phyloP scores from a whole-genome alignment of 2,329 filamentous ascomycete genomes.

The Alternaria brassicae region DNA sequence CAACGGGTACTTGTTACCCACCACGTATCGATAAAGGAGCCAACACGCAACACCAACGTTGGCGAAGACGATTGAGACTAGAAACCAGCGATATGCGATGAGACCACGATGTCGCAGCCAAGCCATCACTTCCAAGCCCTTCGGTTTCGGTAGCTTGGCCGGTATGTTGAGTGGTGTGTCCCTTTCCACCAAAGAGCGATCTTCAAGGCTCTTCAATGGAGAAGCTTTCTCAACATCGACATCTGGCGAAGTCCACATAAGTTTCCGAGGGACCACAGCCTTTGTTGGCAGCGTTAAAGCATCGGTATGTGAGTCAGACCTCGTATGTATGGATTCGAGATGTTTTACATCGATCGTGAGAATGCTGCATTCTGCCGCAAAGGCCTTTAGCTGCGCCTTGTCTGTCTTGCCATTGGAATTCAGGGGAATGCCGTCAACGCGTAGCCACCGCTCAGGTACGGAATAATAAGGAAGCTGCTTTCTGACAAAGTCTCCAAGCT shows the following conservation, averaged over 20 bases:
- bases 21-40: constrained; percentile 34
- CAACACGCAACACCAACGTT: constrained; percentile 39
- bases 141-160: constrained; percentile 33
- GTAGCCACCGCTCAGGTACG: constrained; percentile 57
- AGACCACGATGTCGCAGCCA: constrained; percentile 45
- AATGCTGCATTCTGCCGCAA: constrained; percentile 18
- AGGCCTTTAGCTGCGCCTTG: constrained; percentile 55
- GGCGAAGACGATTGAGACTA: constrained; percentile 37
- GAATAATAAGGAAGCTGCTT: constrained; percentile 63
- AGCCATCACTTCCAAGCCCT: constrained; percentile 34
- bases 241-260: background rate
- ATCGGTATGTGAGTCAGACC: constrained; percentile 5
- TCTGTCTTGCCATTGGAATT: constrained; percentile 66
- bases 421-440: constrained; percentile 56
- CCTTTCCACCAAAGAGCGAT: constrained; percentile 15
- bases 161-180: constrained; percentile 26
- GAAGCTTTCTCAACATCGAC: constrained; percentile 20
- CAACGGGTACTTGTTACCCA: constrained; percentile 30
- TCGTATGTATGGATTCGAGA: background rate
- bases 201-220: constrained; percentile 18
- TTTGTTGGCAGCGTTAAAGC: background rate
- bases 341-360: background rate
- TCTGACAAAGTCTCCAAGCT: constrained; percentile 53
- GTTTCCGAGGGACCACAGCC: background rate
- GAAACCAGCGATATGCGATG: constrained; percentile 44